A percentile compares a stretch with the other conserved stretches of the same genome.
phyloP scores from a whole-genome alignment of 2,329 filamentous ascomycete species.

The Septoria linicola region DNA sequence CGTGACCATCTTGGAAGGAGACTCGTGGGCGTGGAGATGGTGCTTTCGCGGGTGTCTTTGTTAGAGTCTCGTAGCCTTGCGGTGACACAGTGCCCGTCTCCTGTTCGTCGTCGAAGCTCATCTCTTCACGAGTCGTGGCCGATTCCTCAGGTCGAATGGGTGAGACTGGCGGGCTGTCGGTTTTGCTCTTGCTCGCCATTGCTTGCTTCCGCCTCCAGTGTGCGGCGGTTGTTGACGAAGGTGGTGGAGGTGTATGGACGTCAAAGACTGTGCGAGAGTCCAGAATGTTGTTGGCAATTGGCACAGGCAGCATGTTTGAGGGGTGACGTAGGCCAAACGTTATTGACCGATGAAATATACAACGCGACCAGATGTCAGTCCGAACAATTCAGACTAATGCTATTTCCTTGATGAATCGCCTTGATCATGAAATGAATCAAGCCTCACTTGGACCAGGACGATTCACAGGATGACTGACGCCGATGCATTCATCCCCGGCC shows the following conservation, averaged over 20 bases:
- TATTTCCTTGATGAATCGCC: no score
- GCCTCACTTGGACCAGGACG: neutral
- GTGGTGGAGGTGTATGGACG: neutral
- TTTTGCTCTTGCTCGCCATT: conserved; percentile 24
- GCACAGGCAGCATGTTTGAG: no score
- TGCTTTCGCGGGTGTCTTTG: conserved; percentile 42
- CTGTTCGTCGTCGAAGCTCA: conserved; percentile 62
- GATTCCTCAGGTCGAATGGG: conserved; percentile 38
- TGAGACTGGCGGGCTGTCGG: conserved; percentile 31
- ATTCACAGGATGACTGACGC: conserved; percentile 37
- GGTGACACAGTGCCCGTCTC: conserved; percentile 54
- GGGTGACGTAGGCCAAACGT: no score
- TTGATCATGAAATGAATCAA: neutral
- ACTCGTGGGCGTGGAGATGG: conserved; percentile 47
- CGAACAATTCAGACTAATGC: no score
- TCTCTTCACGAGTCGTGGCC: conserved; percentile 41
- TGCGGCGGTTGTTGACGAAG: neutral
- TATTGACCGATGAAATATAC: no score
- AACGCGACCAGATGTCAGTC: no score
- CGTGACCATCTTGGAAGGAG: conserved; percentile 50
- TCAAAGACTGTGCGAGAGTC: neutral
- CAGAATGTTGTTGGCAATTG: neutral
- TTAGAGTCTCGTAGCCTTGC: conserved; percentile 39
- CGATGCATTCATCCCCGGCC: conserved; percentile 65
- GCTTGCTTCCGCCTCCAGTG: neutral